These are phyloP conservation scores for Corylus avellana DNA, from an alignment of 306 rosid genomes.

Conservation along the genomic window DNA sequence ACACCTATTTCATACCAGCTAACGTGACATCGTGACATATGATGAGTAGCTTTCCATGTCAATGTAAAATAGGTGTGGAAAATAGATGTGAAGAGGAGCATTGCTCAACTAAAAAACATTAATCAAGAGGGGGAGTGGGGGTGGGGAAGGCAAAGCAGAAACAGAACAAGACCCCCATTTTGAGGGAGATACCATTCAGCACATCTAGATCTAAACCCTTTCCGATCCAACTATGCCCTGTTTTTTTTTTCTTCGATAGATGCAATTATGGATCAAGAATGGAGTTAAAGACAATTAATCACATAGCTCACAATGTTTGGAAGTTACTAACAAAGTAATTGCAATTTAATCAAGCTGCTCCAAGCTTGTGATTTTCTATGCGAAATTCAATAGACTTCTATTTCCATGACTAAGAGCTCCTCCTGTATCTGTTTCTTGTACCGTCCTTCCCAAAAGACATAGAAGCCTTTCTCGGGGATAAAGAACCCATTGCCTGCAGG, in stretches of 20 bases:
- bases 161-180: neutral
- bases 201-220: no score
- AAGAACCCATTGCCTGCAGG: slow-evolving; percentile 3
- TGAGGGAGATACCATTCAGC: neutral
- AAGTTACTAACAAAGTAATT: neutral
- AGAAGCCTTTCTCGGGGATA: slow-evolving; percentile 1
- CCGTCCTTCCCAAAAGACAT: slow-evolving; percentile 2
- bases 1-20: no score
- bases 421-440: slow-evolving; percentile 10
- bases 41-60: no score
- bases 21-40: no score
- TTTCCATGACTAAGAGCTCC: neutral
- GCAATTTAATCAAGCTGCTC: neutral
- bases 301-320: slow-evolving; percentile 1
- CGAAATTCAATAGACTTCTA: neutral
- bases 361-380: slow-evolving; percentile 8
- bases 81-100: no score
- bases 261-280: neutral
- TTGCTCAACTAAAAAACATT: no score
- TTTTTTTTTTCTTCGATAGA: neutral
- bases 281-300: slow-evolving; percentile 13
- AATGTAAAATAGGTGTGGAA: no score
- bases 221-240: neutral
- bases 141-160: neutral
- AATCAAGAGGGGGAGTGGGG: neutral